Evolutionary conservation across 805 yeast species (phyloP).

Genomic region (Monosporozyma aerobia): DNA sequence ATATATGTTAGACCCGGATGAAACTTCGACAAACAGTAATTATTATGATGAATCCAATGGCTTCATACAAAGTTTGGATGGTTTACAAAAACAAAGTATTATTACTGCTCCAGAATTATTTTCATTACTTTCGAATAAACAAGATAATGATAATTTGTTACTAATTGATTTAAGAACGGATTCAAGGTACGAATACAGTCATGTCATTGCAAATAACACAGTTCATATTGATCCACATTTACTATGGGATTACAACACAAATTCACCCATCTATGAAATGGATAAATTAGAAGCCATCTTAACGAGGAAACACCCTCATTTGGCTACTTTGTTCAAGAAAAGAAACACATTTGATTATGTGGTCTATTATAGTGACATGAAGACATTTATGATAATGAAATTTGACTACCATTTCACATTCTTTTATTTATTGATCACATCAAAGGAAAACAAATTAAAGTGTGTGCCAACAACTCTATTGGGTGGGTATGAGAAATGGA

Average conservation of each 20-base stretch:
- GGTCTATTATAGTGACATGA: slow-evolving; percentile 33
- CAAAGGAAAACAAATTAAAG: slow-evolving; percentile 11
- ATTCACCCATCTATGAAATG: slow-evolving; percentile 28
- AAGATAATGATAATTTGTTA: slow-evolving; percentile 33
- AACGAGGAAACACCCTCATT: slow-evolving; percentile 6
- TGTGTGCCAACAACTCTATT: slow-evolving; percentile 27
- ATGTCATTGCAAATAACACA: slow-evolving; percentile 32
- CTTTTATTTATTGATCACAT: slow-evolving; percentile 21
- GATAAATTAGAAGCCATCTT: slow-evolving; percentile 24
- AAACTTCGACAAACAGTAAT: slow-evolving; percentile 3
- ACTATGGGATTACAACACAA: slow-evolving; percentile 20
- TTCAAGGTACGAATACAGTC: slow-evolving; percentile 27
- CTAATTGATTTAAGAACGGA: slow-evolving; percentile 35
- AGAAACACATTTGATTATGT: slow-evolving; percentile 30
- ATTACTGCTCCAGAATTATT: slow-evolving; percentile 35
- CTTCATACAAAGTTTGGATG: slow-evolving; percentile 18
- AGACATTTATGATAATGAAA: slow-evolving; percentile 24
- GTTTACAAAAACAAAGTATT: slow-evolving; percentile 43
- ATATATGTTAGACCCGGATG: slow-evolving; percentile 28
- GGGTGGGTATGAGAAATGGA: slow-evolving; percentile 42
- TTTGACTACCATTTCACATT: slow-evolving; percentile 30
- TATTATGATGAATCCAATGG: slow-evolving; percentile 13
- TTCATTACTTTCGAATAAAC: slow-evolving; percentile 36
- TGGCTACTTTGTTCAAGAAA: slow-evolving; percentile 18
- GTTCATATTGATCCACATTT: slow-evolving; percentile 34